phyloP scores from a whole-genome alignment of 176 grass and related monocot species.

The Avena eriantha region DNA sequence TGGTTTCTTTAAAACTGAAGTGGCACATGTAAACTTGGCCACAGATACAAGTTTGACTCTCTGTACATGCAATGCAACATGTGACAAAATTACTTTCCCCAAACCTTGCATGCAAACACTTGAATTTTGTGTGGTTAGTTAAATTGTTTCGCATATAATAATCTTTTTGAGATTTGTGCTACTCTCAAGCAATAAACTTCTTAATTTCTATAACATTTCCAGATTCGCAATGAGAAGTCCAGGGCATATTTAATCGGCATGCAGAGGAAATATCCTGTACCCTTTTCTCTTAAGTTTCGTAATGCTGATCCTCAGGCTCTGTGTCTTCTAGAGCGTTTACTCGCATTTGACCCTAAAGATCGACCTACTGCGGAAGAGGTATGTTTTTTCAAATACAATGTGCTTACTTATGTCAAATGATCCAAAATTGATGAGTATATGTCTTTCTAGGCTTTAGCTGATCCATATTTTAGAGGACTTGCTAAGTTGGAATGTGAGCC shows the following conservation, averaged over 20 bases:
- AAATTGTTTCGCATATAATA: slow-evolving; percentile 27
- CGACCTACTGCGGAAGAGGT: slow-evolving; percentile 92
- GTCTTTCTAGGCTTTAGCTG: slow-evolving; percentile 74
- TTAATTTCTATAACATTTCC: slow-evolving; percentile 37
- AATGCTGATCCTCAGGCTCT: slow-evolving; percentile 77
- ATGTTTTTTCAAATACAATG: not conserved
- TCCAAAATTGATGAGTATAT: slow-evolving; percentile 15
- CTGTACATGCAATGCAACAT: slow-evolving; percentile 21
- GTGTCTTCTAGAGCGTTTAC: slow-evolving; percentile 72
- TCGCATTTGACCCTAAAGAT: slow-evolving; percentile 94
- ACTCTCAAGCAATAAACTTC: slow-evolving; percentile 24
- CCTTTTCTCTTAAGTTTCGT: slow-evolving; percentile 71
- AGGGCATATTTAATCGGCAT: slow-evolving; percentile 69
- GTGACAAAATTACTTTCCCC: slow-evolving; percentile 17
- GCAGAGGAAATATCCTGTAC: slow-evolving; percentile 64
- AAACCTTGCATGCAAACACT: slow-evolving; percentile 1
- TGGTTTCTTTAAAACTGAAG: slow-evolving; percentile 26
- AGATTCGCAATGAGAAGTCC: slow-evolving; percentile 92
- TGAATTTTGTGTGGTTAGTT: slow-evolving; percentile 14
- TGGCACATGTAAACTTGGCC: slow-evolving; percentile 19
- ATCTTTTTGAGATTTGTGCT: slow-evolving; percentile 18
- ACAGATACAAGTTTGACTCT: not conserved
- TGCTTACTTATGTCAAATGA: slow-evolving; percentile 37
- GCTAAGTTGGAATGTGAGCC: slow-evolving; percentile 70
- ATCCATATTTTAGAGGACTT: slow-evolving; percentile 88